Percentiles rank a stretch among this genome's conserved stretches.
phyloP scores from a whole-genome alignment of 2,329 filamentous ascomycete species.

The Podosphaera fusca region DNA sequence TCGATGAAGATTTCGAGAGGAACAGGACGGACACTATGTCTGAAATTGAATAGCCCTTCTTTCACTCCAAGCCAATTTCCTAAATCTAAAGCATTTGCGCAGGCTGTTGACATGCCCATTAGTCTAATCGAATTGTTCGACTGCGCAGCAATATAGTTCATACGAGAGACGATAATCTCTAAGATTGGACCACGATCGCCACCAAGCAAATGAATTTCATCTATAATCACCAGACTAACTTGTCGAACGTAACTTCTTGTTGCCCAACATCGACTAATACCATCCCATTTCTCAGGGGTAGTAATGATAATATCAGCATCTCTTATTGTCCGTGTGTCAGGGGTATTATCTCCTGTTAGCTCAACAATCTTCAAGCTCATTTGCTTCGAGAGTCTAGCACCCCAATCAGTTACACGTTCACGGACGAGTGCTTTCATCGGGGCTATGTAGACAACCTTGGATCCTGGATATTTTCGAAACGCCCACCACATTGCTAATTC shows the following conservation, averaged over 20 bases:
- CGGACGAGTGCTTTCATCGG: constrained; percentile 98
- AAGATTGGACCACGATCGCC: constrained; percentile 92
- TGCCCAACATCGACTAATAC: constrained; percentile 88
- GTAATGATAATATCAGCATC: constrained; percentile 96
- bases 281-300: constrained; percentile 99
- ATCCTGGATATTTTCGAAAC: constrained; percentile 79
- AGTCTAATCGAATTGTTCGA: constrained; percentile 74
- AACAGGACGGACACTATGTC: constrained; percentile 88
- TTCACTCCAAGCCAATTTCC: constrained; percentile 96
- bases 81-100: constrained; percentile 81
- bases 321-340: constrained; percentile 83
- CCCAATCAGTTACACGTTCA: constrained; percentile 91
- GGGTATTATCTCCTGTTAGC: constrained; percentile 92
- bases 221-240: constrained; percentile 90
- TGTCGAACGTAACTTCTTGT: constrained; percentile 89
- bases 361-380: constrained; percentile 84
- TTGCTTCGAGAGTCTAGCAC: constrained; percentile 52
- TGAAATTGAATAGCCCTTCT: constrained; percentile 87
- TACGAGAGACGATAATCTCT: constrained; percentile 80
- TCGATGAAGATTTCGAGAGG: constrained; percentile 93
- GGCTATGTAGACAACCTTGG: constrained; percentile 95
- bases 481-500: constrained; percentile 99
- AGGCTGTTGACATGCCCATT: constrained; percentile 97
- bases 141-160: constrained; percentile 97
- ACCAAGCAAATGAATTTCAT: constrained; percentile 93